Base-by-base conservation (phyloP, 805 yeast genomes). In the Nakazawaea molendinolei region DNA sequence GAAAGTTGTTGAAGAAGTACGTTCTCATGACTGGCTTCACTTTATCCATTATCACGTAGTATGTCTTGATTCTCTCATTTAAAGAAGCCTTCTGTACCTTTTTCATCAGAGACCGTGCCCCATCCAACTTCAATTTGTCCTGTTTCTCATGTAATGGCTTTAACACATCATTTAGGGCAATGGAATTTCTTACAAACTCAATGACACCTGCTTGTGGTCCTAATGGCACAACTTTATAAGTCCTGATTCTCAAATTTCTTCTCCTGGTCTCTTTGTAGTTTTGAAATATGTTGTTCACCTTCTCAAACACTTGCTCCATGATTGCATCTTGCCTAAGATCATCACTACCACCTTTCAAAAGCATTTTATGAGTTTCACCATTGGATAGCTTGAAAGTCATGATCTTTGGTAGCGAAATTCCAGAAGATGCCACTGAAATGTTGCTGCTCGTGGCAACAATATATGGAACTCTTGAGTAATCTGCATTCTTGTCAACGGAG, bases 261-360 rank as follows among this genome's bases (percentile, higher is more conserved):
- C 60, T 67, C 18, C 77, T 54, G 0, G 90, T 67, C 22, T 71
- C 73, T 35, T 67, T 66, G 49, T 84, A 76, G 17, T 61, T 61
- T 8, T 47, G 54, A 38, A 90, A 67, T 24, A 86, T 70, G 10
- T 64, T 57, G 50, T 89, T 87, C 12, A 87, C 95, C 49, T 87
- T 85, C 15, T 71, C 81, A 55, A 94, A 92, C 1, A 90, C 97
- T 53, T 92, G 97, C 54, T 90, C 94, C 98, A 92, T 94, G 39
- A 92, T 86, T 0, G 95, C 84, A 59, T 92, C 99, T 58, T 94
- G 98, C 34, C 97, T 64, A 35, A 92, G 61, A 58, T 92, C 98
- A 58, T 92, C 98, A 8, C 85, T 71, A 5, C 95, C 87, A 18
- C 86, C 86, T 52, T 92, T 92, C 45, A 89, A 60, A 14, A 92